Base-by-base conservation (phyloP, 768 basidiomycete species). In the Tylopilus sp. region DNA sequence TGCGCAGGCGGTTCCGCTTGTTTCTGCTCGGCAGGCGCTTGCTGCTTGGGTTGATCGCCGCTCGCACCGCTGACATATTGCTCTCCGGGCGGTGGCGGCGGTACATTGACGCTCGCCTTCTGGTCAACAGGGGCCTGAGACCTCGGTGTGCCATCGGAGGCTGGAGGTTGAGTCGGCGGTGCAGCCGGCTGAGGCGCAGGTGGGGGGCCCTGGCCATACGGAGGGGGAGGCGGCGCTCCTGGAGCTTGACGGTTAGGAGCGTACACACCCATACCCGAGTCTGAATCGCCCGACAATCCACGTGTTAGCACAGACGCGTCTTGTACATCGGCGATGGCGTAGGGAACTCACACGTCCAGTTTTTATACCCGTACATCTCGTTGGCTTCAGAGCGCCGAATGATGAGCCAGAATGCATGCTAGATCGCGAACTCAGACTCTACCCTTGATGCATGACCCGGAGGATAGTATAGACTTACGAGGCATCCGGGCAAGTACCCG, bases 371-470 rank as follows among this genome's bases (percentile, higher is more conserved):
- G 11, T 58, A 66, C 41, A 9, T 74, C 52, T 88, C 83, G 62
- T 89, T 86, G 0, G 88, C 90, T 54, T 88, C 77, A 73, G 87
- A 80, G 73, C 86, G 86, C 78, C 75, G 84, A 71, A 91, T 85
- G 41, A 93, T 85, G 48, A 95, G 75, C 87, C 87, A 93, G 69
- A 91, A 86, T 1, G 90, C 89, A 61, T 93, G 91, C 80, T 81
- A 18, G 31, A 5, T 7, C 44, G 6, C 9, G 12, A 39, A 18
- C 26, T 26, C 21, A 21, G 44, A 26, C 13, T 52, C 38, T 11
- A 6, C 15, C 3, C 6, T n/a, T 2, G 17, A 10, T 2, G 20
- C 7, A 18, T 5, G 4, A 1, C 11, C 7, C 10, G 20, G 20
- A 20, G 12, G 10, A 11, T 39, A 12, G 3, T 10, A 15, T 20